Evolutionary conservation across 148 eudicot species (phyloP).

Genomic region (Rheum nobile): DNA sequence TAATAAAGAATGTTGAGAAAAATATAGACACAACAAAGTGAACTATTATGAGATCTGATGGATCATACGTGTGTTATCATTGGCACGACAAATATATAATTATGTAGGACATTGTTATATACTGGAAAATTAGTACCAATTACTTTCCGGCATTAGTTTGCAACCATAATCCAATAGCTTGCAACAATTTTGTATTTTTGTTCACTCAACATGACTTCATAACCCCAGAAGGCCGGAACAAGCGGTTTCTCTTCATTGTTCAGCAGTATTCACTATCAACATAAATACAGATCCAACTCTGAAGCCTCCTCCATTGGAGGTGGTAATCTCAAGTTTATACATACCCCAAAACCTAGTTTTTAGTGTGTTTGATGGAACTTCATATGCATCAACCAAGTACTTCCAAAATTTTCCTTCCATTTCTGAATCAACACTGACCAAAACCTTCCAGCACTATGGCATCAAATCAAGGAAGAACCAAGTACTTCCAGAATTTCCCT

Average conservation of each 20-base stretch:
- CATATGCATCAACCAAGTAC: not conserved
- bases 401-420: not conserved
- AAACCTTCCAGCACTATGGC: too few species aligned
- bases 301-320: not conserved
- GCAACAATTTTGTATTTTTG: too few species aligned
- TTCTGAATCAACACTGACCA: too few species aligned
- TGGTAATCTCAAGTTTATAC: not conserved
- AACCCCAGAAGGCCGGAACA: not conserved
- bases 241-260: too few species aligned
- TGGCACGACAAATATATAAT: too few species aligned
- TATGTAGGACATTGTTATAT: too few species aligned
- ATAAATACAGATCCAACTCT: not conserved
- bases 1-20: too few species aligned
- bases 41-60: not conserved
- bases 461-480: not conserved
- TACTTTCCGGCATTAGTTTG: not conserved
- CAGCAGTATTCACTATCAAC: too few species aligned
- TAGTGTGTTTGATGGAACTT: not conserved
- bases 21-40: too few species aligned
- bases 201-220: too few species aligned
- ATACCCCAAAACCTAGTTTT: not conserved
- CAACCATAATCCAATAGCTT: not conserved
- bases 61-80: not conserved
- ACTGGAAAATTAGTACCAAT: too few species aligned
- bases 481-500: not conserved